Percentiles rank a stretch among this genome's conserved stretches.
phyloP scores from a whole-genome alignment of 2,329 filamentous ascomycete genomes.

The Fusarium albosuccineum region DNA sequence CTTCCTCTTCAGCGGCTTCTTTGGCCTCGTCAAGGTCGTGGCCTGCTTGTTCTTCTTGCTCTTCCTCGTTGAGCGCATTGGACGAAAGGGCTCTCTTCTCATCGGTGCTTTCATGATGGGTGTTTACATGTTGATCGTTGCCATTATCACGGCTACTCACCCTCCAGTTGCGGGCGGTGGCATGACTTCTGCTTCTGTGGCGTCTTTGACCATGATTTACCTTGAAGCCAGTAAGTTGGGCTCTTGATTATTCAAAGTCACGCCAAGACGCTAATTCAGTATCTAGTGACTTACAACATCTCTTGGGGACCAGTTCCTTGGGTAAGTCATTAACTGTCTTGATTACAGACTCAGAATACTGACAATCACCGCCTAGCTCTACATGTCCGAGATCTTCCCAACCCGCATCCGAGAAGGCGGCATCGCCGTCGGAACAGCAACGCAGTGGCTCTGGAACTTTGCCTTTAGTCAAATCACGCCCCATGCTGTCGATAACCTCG shows the following conservation, averaged over 20 bases:
- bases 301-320: slow-evolving; percentile 67
- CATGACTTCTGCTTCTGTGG: slow-evolving; percentile 57
- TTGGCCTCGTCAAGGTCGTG: slow-evolving; percentile 64
- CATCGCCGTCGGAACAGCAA: slow-evolving; percentile 62
- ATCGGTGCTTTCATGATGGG: slow-evolving; percentile 64
- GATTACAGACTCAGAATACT: neutral
- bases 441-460: slow-evolving; percentile 67
- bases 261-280: neutral
- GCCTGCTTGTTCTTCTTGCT: slow-evolving; percentile 61
- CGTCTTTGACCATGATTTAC: slow-evolving; percentile 64
- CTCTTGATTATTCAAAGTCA: neutral
- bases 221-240: slow-evolving; percentile 56
- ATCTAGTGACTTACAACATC: slow-evolving; percentile 58
- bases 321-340: slow-evolving; percentile 44
- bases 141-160: slow-evolving; percentile 60
- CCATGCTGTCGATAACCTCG: slow-evolving; percentile 59
- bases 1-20: slow-evolving; percentile 65
- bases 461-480: slow-evolving; percentile 62
- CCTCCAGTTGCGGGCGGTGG: slow-evolving; percentile 52
- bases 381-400: slow-evolving; percentile 64
- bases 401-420: slow-evolving; percentile 63
- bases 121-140: slow-evolving; percentile 65
- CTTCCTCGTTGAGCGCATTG: slow-evolving; percentile 63
- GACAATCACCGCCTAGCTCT: slow-evolving; percentile 50
- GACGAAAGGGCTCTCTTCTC: slow-evolving; percentile 62